Percentiles rank a stretch among this genome's conserved stretches.
Evolutionary conservation across 2,329 filamentous ascomycete genomes (phyloP).

Genomic region (Cladosporium oxysporum): DNA sequence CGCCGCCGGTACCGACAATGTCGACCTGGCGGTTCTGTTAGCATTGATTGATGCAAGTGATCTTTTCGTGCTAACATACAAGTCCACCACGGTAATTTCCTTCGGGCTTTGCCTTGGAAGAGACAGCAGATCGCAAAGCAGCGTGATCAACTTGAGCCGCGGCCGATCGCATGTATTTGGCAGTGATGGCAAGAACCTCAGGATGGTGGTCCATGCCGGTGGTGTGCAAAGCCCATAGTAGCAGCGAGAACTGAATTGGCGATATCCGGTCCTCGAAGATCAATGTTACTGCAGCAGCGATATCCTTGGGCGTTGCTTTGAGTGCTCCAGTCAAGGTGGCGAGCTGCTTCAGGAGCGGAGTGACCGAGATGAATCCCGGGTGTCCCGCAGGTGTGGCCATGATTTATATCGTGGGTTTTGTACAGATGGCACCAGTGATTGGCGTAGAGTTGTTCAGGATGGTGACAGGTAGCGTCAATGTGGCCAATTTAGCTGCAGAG

Average conservation of each 20-base stretch:
- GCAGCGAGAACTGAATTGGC: conserved; percentile 81
- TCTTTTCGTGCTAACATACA: conserved; percentile 54
- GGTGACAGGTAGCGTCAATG: neutral
- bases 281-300: conserved; percentile 83
- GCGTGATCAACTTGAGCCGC: conserved; percentile 70
- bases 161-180: conserved; percentile 78
- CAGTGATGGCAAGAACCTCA: conserved; percentile 84
- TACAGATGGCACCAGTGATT: neutral
- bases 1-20: conserved; percentile 95
- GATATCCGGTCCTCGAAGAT: conserved; percentile 90
- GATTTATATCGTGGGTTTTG: neutral
- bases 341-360: conserved; percentile 70
- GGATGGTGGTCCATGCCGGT: conserved; percentile 80
- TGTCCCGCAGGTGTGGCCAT: conserved; percentile 27
- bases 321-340: conserved; percentile 48
- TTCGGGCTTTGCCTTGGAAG: conserved; percentile 61
- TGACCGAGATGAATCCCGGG: conserved; percentile 56
- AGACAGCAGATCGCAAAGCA: conserved; percentile 62
- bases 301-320: conserved; percentile 71
- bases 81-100: conserved; percentile 80
- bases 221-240: conserved; percentile 90
- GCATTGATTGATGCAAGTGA: neutral
- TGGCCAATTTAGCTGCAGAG: conserved; percentile 12
- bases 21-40: conserved; percentile 60
- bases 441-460: neutral